Evolutionary conservation across 1,139 yeast species (phyloP), one percentile per base, ranked within the genome.

Genomic region (Suhomyces wounanorum): DNA sequence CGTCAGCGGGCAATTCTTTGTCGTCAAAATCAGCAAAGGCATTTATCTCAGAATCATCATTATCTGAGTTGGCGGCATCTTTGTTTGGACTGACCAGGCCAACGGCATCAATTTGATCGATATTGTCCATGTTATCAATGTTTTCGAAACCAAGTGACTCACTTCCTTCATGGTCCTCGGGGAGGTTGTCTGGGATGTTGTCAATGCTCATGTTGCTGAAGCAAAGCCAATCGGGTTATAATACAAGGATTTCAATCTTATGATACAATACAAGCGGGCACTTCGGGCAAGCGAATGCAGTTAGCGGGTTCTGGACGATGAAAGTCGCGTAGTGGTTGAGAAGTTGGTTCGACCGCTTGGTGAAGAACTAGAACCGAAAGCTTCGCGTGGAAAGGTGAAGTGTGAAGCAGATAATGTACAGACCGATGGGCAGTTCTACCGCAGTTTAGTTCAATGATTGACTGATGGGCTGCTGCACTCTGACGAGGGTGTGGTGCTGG

Each of bases 381-480:
- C 36, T 40, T 40, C 35, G 25, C 48, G 44, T 17, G 44, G 18
- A 18, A 23, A 40, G 36, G 25, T 23, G 35, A 30, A 35, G 4
- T 14, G 30, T 11, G 7, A 14, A 33, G 31, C 33, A 16, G 21
- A 41, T 31, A 26, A 30, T 23, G 44, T 38, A 47, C 44, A 47
- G 33, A 25, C 40, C 43, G 30, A 35, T 23, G 36, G 33, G 36
- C 46, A 44, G 46, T 18, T 25, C n/a, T 36, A 30, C 44, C 41
- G 25, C 52, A 43, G 48, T 45, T 25, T 39, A 31, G 31, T 43
- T 42, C 40, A 36, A 45, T 28, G 48, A 43, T 45, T 38, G 47
- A 45, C 49, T 39, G 44, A 40, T 45, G 36, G 40, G 44, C 45
- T 38, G 45, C 47, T 42, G 48, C 39, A 42, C 47, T 45, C 35